Conservation (phyloP, 2,329 filamentous ascomycete genomes). For the Epichloe baconii region DNA sequence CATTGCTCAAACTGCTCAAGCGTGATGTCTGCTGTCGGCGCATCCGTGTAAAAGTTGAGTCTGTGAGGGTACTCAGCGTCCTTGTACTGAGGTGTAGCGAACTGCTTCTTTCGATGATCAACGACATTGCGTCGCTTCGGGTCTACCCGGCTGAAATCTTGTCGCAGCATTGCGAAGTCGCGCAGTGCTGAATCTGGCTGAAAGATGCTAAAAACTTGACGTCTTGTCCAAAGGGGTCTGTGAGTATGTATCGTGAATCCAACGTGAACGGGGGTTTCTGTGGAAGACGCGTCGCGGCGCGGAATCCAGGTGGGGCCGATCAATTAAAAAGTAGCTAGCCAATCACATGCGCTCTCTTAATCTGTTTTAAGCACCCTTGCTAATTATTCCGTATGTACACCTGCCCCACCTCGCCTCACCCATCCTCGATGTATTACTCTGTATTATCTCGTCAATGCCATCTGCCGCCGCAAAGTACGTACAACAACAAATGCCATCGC, state of each 20-base stretch:
- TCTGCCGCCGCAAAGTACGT: neutral
- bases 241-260: neutral
- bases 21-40: constrained; percentile 87
- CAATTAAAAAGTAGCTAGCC: constrained; percentile 11
- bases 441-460: neutral
- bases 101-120: constrained; percentile 77
- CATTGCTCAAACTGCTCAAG: constrained; percentile 98
- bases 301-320: constrained; percentile 13
- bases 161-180: constrained; percentile 30
- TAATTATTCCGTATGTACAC: too few relatives aligned
- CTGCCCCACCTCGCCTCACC: too few relatives aligned
- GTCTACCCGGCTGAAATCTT: constrained; percentile 40
- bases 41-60: constrained; percentile 80
- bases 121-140: constrained; percentile 65
- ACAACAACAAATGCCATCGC: neutral
- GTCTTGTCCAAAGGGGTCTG: neutral
- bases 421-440: too few relatives aligned
- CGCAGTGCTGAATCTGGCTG: neutral
- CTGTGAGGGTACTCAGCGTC: constrained; percentile 70
- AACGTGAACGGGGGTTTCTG: constrained; percentile 4
- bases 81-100: constrained; percentile 63
- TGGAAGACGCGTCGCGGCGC: constrained; percentile 22
- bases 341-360: neutral
- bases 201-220: neutral
- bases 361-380: too few relatives aligned